Evolutionary conservation across 805 yeast genomes (phyloP).

Genomic region (Zygotorulaspora danielsina): DNA sequence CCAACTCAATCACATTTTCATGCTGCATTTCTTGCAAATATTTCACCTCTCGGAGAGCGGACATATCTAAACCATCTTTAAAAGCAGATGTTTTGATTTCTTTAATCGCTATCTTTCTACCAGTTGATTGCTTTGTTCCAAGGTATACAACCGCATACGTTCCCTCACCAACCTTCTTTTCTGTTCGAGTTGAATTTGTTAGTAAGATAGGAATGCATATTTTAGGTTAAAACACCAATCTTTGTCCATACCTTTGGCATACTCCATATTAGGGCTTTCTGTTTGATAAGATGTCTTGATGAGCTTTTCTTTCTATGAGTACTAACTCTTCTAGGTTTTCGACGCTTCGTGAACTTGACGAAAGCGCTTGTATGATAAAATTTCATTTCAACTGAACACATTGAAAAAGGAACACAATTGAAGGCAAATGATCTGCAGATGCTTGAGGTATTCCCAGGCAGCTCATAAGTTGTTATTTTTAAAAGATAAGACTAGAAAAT

Average conservation of each 20-base stretch:
- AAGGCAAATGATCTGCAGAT: too few relatives aligned
- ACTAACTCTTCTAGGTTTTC: too few relatives aligned
- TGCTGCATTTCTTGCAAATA: constrained; percentile 78
- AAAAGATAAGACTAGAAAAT: too few relatives aligned
- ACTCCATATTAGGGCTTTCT: constrained; percentile 18
- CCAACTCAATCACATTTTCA: constrained; percentile 75
- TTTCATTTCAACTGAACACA: too few relatives aligned
- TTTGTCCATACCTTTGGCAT: constrained; percentile 22
- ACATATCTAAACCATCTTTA: constrained; percentile 96
- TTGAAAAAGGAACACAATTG: too few relatives aligned
- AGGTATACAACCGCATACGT: constrained; percentile 95
- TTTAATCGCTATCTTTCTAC: constrained; percentile 78
- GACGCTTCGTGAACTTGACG: too few relatives aligned
- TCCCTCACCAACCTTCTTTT: constrained; percentile 95
- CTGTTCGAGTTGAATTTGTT: constrained; percentile 31
- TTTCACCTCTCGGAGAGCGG: constrained; percentile 91
- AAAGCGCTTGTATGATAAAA: too few relatives aligned
- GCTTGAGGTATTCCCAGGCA: too few relatives aligned
- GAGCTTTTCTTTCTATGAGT: too few relatives aligned
- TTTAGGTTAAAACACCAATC: background rate
- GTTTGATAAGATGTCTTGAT: too few relatives aligned
- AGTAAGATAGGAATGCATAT: constrained; percentile 5
- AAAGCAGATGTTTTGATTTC: constrained; percentile 92
- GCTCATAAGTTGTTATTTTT: too few relatives aligned
- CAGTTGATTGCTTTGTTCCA: constrained; percentile 50